Evolutionary conservation across 257 asterid genomes (phyloP).

Genomic region (Fraxinus pennsylvanica): DNA sequence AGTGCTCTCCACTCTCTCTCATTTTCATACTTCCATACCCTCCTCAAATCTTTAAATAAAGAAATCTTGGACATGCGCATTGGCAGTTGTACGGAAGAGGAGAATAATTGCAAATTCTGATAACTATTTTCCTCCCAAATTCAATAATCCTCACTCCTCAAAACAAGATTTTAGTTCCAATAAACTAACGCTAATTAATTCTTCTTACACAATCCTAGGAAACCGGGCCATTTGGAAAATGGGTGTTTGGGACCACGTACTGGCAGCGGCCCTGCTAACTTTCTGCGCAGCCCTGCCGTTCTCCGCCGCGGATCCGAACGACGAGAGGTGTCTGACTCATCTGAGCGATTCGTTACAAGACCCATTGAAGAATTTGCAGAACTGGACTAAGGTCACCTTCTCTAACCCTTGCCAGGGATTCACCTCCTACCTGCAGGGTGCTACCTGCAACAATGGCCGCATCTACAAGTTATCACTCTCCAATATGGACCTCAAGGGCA

Average conservation of each 20-base stretch:
- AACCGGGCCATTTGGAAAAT: conserved; percentile 25
- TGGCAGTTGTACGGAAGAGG: not conserved
- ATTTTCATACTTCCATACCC: not conserved
- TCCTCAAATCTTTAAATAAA: not conserved
- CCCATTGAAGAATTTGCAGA: conserved; percentile 60
- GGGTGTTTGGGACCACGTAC: conserved; percentile 36
- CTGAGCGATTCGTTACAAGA: conserved; percentile 66
- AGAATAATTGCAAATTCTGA: not conserved
- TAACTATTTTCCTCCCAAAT: not conserved
- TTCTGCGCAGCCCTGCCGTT: conserved; percentile 33
- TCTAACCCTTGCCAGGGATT: conserved; percentile 76
- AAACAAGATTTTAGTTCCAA: not conserved
- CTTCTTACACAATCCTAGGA: not conserved
- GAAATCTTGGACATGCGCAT: not conserved
- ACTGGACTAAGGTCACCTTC: conserved; percentile 71
- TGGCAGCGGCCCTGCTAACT: conserved; percentile 31
- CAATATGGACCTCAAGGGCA: conserved; percentile 62
- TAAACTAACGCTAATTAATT: not conserved
- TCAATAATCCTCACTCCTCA: not conserved
- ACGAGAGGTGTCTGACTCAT: conserved; percentile 67
- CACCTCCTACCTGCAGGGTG: conserved; percentile 74
- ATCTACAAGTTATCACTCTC: conserved; percentile 80
- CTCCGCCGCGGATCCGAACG: conserved; percentile 77
- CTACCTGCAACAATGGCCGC: conserved; percentile 95
- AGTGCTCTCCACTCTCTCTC: not conserved